Conservation (phyloP, 257 asterid species). For the Solanum megistacrolobum region DNA sequence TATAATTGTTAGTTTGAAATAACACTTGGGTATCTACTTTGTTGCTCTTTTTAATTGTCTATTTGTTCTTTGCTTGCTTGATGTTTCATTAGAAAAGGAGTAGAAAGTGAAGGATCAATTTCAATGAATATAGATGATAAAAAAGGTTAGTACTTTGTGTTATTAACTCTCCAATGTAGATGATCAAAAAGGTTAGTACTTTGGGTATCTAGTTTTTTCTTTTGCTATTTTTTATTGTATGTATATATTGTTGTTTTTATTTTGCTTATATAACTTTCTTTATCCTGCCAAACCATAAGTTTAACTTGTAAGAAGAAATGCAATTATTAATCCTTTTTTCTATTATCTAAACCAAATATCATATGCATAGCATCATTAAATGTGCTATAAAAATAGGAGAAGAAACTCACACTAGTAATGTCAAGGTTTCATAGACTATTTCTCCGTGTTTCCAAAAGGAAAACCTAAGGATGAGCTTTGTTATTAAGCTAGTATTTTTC, state of each 20-base stretch:
- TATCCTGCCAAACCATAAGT: neutral
- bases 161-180: no score
- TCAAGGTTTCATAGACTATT: no score
- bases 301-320: no score
- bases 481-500: neutral
- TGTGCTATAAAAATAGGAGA: neutral
- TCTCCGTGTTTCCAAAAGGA: neutral
- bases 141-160: neutral
- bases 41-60: neutral
- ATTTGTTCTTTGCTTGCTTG: neutral
- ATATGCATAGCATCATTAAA: neutral
- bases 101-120: neutral
- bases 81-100: neutral
- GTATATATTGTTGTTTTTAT: no score
- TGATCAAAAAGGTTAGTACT: no score
- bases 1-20: neutral
- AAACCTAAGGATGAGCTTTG: neutral
- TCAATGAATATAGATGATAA: neutral
- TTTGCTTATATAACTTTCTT: neutral
- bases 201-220: no score
- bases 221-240: no score
- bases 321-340: no score
- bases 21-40: neutral
- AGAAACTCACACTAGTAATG: neutral
- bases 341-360: neutral